Conservation (phyloP, 306 rosid species). For the Prosopis cineraria region DNA sequence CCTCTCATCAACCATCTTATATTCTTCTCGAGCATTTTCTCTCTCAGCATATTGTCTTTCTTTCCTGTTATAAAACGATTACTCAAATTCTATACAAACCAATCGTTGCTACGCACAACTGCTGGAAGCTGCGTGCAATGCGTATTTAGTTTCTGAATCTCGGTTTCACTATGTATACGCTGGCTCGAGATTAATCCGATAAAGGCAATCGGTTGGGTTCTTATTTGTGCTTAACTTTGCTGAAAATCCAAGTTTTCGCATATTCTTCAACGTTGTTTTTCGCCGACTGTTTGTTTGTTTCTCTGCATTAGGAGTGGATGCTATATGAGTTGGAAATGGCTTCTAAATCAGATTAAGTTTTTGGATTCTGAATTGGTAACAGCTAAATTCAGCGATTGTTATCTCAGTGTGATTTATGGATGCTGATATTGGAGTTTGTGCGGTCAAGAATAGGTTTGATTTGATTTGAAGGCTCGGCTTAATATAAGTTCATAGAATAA, state of each 20-base stretch:
- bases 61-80: conserved; percentile 35
- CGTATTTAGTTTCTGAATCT: neutral
- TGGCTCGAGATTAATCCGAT: neutral
- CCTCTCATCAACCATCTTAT: neutral
- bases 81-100: neutral
- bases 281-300: neutral
- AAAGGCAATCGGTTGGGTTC: neutral
- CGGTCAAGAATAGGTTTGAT: neutral
- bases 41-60: conserved; percentile 24
- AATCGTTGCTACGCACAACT: neutral
- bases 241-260: conserved; percentile 1
- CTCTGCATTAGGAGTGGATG: neutral
- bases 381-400: neutral
- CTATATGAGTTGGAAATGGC: neutral
- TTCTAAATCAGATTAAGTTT: neutral
- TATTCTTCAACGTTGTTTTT: neutral
- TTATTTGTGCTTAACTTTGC: neutral
- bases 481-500: neutral
- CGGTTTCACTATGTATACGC: neutral
- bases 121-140: neutral
- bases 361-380: neutral
- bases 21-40: neutral
- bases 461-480: neutral
- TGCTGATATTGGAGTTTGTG: neutral
- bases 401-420: neutral